Percentiles rank a stretch among this genome's conserved stretches.
Conservation (phyloP, 2,329 filamentous ascomycete species). For the Cladosporium austrohemisphaericum region DNA sequence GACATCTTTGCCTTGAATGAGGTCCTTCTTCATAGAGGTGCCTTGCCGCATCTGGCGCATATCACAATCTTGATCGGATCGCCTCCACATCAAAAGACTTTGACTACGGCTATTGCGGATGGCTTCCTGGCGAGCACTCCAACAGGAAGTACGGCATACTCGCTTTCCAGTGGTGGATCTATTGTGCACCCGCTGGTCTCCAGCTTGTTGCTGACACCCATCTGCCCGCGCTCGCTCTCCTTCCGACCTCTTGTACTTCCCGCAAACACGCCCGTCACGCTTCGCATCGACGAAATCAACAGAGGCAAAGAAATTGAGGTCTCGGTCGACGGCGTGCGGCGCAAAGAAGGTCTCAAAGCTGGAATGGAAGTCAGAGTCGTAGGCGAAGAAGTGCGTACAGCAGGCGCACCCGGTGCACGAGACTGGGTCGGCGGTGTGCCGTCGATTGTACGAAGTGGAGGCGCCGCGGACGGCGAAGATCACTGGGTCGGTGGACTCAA, state of each 20-base stretch:
- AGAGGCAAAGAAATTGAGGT: slow-evolving; percentile 49
- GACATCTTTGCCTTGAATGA: slow-evolving; percentile 82
- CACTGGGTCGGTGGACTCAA: slow-evolving; percentile 96
- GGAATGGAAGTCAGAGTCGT: slow-evolving; percentile 77
- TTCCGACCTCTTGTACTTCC: slow-evolving; percentile 90
- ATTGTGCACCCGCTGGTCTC: slow-evolving; percentile 93
- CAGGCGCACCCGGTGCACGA: slow-evolving; percentile 26
- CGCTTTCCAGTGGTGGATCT: slow-evolving; percentile 82
- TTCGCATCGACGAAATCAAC: slow-evolving; percentile 68
- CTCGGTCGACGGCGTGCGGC: slow-evolving; percentile 47
- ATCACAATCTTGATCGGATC: slow-evolving; percentile 83
- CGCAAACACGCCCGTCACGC: slow-evolving; percentile 74
- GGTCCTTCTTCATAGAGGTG: slow-evolving; percentile 86
- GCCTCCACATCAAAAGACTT: slow-evolving; percentile 60
- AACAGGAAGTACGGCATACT: slow-evolving; percentile 93
- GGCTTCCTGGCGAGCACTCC: slow-evolving; percentile 93
- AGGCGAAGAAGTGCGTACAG: slow-evolving; percentile 68
- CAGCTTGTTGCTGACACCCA: slow-evolving; percentile 84
- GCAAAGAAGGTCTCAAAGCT: slow-evolving; percentile 40
- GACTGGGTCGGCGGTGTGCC: slow-evolving; percentile 78
- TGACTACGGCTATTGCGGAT: slow-evolving; percentile 92
- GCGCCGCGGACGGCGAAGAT: slow-evolving; percentile 61
- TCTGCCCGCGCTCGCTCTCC: slow-evolving; percentile 85
- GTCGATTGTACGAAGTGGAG: slow-evolving; percentile 69
- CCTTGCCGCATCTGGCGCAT: slow-evolving; percentile 83